Evolutionary conservation across 768 basidiomycete genomes (phyloP), one percentile per base, ranked within the genome.

Genomic region (Coprinellus aureogranulatus): DNA sequence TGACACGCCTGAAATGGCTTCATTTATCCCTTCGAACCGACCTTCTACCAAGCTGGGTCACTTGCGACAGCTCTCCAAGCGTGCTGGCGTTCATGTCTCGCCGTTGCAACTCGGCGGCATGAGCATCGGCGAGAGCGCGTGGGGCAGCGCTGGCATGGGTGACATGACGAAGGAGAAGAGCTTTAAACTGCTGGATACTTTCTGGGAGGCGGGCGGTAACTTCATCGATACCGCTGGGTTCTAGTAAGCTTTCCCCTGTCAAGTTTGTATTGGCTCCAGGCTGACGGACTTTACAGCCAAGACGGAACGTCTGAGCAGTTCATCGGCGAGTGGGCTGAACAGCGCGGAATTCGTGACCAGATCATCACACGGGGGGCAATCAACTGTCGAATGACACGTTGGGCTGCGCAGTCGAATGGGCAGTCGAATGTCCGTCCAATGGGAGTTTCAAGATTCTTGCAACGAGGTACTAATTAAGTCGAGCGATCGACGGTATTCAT

Each of bases 61-160:
- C n/a, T 74, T 78, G 62, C 75, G 79, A 23, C 60, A 65, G 20
- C 66, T 81, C 14, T 71, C 77, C 0, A 72, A 76, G 14, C 31
- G 59, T 14, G 77, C 81, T 1, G 77, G 78, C 9, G 67, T 81
- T 39, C 76, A 74, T 44, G 81, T 82, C 16, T 83, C 81, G 2
- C 80, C 81, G 0, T 64, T 83, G 20, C 69, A 70, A 28, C 75
- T 83, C 26, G 81, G 81, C 2, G 81, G 72, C 5, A 77, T 79
- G 79, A 78, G 70, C 68, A 76, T 81, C 40, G 80, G 80, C 6
- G 74, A 79, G 54, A 41, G 26, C 25, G 69, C 75, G 50, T 80
- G 79, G 79, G 63, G 60, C 0, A 34, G 49, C 1, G 40, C 57
- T 16, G 56, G 56, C 18, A 60, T 75, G 58, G 75, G 77, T 2